Evolutionary conservation across 257 asterid species (phyloP), one percentile per base, ranked within the genome.

Genomic region (Capsicum baccatum): DNA sequence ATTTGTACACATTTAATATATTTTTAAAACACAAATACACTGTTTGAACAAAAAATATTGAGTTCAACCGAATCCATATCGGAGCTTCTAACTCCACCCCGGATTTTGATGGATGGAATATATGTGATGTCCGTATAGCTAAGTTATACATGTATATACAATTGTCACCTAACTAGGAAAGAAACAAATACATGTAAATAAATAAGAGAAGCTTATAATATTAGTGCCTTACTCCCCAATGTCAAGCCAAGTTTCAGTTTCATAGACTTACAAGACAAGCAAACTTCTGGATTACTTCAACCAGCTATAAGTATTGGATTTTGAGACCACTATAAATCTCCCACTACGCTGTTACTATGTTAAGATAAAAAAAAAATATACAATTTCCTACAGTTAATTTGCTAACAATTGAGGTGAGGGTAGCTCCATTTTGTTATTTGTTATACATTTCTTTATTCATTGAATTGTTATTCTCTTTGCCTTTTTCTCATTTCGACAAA

Each of bases 131-230:
- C 11, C 15, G 3, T 55, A 55, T 19, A 19, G 37, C 16, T 19
- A 11, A 26, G 42, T 26, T 63, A 60, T 9, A 19, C 68, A 26
- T 64, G 47, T 67, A 37, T 3, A 6, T 12, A 19, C 14, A 13
- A 56, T 56, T 50, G 81, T 74, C 81, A 21, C 81, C 62, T 19
- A 74, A 74, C 81, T 21, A 50, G 44, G 62, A 74, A 19, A 74
- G 12, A 44, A 71, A 71, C 70, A 50, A 16, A 71, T 47, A 71
- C 33, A 44, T 71, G 58, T 71, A 71, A 47, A 71, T 47, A 47
- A 47, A 21, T 19, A 8, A 17, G n/a, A 47, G 14, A 74, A 19
- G 7, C 50, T 50, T 63, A 39, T 44, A 44, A 63, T 63, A 50
- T 74, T 74, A 48, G 39, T 48, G n/a, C 60, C 58, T 48, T 26